phyloP scores from a whole-genome alignment of 371 early-diverging fungal species.

The Saksenaea oblongispora region DNA sequence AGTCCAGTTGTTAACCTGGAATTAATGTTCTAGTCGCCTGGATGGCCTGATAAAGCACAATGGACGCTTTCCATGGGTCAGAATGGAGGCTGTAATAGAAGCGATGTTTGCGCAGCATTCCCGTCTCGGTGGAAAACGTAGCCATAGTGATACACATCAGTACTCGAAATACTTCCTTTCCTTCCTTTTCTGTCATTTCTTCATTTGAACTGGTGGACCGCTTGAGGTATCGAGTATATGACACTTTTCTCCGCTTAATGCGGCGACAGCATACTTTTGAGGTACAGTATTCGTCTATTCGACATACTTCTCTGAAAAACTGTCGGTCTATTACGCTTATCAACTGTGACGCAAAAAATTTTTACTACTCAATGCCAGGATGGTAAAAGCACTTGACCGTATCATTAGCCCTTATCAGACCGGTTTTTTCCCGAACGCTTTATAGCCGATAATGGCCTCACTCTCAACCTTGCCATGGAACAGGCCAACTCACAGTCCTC shows the following conservation, averaged over 20 bases:
- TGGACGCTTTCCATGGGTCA: neutral
- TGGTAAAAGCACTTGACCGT: neutral
- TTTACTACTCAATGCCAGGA: conserved; percentile 12
- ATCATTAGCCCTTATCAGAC: conserved; percentile 18
- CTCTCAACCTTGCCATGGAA: neutral
- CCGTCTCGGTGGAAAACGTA: neutral
- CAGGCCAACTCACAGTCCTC: neutral
- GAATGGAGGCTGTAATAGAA: neutral
- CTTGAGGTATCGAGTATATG: neutral
- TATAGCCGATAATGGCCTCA: conserved; percentile 19
- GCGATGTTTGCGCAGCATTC: neutral
- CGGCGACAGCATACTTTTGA: neutral
- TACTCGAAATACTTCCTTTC: neutral
- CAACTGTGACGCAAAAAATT: conserved; percentile 28
- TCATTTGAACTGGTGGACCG: neutral
- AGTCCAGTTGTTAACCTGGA: no score
- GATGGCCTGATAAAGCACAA: neutral
- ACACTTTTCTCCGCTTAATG: neutral
- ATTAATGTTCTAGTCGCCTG: no score
- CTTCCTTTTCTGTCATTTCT: neutral
- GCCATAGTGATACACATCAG: neutral
- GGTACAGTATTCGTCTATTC: neutral
- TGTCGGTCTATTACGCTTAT: conserved; percentile 33
- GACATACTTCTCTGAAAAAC: conserved; percentile 15
- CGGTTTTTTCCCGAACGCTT: conserved; percentile 15